Conservation (phyloP, 495 filamentous ascomycete species). For the Talaromyces adpressus region DNA sequence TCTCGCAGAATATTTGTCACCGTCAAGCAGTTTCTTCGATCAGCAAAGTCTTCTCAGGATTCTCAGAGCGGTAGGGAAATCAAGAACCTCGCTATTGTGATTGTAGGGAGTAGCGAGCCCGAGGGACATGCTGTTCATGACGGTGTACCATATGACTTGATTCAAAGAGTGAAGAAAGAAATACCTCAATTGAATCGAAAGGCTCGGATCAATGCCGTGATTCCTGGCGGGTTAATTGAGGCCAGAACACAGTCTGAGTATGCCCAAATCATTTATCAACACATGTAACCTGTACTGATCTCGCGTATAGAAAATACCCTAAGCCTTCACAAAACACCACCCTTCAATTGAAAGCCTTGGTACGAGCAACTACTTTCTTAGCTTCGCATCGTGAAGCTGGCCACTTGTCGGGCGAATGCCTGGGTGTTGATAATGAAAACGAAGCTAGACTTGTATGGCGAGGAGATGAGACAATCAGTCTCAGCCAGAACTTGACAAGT, state of each 20-base stretch:
- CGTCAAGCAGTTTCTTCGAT: slow-evolving; percentile 49
- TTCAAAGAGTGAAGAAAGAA: slow-evolving; percentile 47
- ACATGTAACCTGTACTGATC: slow-evolving; percentile 35
- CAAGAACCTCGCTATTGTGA: slow-evolving; percentile 44
- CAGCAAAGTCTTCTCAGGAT: slow-evolving; percentile 28
- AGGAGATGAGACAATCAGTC: slow-evolving; percentile 24
- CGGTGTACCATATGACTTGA: slow-evolving; percentile 47
- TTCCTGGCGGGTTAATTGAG: slow-evolving; percentile 44
- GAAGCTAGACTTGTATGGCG: slow-evolving; percentile 43
- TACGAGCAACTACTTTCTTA: slow-evolving; percentile 44
- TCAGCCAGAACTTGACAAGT: neutral
- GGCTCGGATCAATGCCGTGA: slow-evolving; percentile 50
- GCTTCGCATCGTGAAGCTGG: slow-evolving; percentile 45
- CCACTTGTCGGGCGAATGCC: slow-evolving; percentile 47
- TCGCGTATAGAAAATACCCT: slow-evolving; percentile 35
- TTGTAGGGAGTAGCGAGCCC: slow-evolving; percentile 42
- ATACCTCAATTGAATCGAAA: slow-evolving; percentile 43
- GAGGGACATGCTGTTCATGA: slow-evolving; percentile 33
- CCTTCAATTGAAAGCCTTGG: slow-evolving; percentile 18
- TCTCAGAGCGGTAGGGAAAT: slow-evolving; percentile 27
- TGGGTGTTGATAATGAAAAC: slow-evolving; percentile 45
- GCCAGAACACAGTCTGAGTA: slow-evolving; percentile 18
- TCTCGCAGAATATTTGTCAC: slow-evolving; percentile 48
- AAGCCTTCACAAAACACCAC: neutral
- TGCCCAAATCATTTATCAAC: slow-evolving; percentile 38